Base-by-base conservation (phyloP, 805 yeast species). In the Candida lessepsii region DNA sequence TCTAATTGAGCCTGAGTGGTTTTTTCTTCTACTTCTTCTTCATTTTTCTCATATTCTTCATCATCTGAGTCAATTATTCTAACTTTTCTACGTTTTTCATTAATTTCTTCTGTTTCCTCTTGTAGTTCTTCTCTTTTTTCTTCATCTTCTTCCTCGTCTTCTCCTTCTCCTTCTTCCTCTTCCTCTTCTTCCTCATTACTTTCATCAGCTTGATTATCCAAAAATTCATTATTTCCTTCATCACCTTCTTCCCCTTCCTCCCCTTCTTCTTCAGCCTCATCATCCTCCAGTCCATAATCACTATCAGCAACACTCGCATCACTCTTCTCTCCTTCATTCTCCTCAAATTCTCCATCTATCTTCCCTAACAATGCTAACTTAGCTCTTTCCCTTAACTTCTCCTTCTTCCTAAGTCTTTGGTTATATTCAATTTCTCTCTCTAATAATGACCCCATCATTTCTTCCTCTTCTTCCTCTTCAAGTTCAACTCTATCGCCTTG, bases 371-470 rank as follows among this genome's bases (percentile, higher is more conserved):
- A 51, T 3, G 67, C 69, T 36, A 50, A 39, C 30, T 59, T 61
- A 5, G 63, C 77, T 52, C 46, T 64, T 53, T 56, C 71, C 53
- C 54, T 52, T 16, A 63, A 39, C 47, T 63, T 66, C 45, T 73
- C 78, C 41, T 62, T 58, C 46, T 63, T 65, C 32, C 78, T 65
- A 21, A 76, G 65, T 14, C 65, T 64, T 37, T 67, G 56, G 11
- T 64, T 75, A 47, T 81, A 65, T 41, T 70, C 71, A 45, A 75
- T 68, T 51, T 76, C 81, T 42, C 74, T 65, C 47, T 76, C 76
- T 48, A 78, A 61, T 29, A 70, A 56, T 9, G 63, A 56, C 5
- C 68, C 72, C 73, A 69, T 67, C 18, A 61, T 60, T 34, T 67
- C 73, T 30, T 69, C 75, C 36, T 69, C 73, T 45, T 68, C 71